Percentiles rank a stretch among this genome's conserved stretches.
These are phyloP conservation scores for Penicillium subrubescens DNA, from an alignment of 495 filamentous ascomycete genomes.

Conservation along the genomic window DNA sequence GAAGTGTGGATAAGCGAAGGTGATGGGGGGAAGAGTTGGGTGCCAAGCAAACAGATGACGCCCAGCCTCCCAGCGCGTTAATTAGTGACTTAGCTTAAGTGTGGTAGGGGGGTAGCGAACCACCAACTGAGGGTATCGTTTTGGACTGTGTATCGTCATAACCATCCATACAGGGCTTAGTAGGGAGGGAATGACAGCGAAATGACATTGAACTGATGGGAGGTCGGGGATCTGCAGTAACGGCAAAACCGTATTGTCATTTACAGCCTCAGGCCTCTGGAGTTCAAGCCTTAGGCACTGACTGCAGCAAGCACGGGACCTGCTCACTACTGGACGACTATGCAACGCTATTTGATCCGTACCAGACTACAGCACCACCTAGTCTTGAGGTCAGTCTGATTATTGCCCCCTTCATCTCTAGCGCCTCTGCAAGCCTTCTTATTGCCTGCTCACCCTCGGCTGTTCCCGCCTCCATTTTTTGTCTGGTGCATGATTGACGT, in stretches of 20 bases:
- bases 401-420: neutral
- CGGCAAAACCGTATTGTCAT: neutral
- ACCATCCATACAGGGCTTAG: neutral
- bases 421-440: neutral
- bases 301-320: neutral
- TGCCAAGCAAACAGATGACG: constrained; percentile 31
- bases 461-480: neutral
- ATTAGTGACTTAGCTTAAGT: neutral
- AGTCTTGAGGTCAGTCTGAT: neutral
- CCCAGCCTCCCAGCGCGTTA: constrained; percentile 24
- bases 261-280: neutral
- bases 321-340: neutral
- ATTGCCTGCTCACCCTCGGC: neutral
- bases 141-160: neutral
- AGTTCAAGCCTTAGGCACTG: neutral
- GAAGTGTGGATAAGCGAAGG: constrained; percentile 25
- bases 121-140: neutral
- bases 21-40: constrained; percentile 11
- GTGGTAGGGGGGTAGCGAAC: neutral
- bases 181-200: neutral
- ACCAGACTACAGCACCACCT: neutral
- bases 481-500: neutral
- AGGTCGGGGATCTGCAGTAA: neutral
- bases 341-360: constrained; percentile 10
- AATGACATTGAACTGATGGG: neutral